phyloP scores from a whole-genome alignment of 768 basidiomycete genomes.

The Tylopilus vinaceipallidus region DNA sequence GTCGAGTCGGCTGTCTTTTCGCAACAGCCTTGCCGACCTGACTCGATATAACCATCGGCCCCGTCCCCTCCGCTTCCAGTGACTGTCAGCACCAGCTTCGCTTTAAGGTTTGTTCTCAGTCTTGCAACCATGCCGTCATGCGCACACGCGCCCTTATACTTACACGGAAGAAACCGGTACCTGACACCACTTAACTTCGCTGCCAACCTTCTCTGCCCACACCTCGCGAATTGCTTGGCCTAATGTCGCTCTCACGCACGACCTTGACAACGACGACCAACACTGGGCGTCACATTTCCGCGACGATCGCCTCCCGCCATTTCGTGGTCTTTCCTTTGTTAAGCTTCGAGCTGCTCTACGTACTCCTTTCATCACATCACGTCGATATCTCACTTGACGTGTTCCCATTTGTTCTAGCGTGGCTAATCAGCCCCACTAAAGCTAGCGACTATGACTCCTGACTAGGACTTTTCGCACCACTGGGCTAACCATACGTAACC shows the following conservation, averaged over 20 bases:
- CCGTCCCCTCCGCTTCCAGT: not conserved
- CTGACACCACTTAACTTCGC: conserved; percentile 1
- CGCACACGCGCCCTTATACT: not conserved
- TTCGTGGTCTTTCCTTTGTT: not conserved
- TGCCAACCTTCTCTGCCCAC: conserved; percentile 1
- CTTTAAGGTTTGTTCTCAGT: not conserved
- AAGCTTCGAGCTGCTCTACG: not conserved
- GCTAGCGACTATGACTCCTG: no score
- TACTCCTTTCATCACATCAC: no score
- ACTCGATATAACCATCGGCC: not conserved
- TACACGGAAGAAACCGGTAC: conserved; percentile 18
- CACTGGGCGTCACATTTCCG: conserved; percentile 14
- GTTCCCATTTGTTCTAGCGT: no score
- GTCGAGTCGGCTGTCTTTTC: not conserved
- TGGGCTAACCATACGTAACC: no score
- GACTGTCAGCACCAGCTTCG: not conserved
- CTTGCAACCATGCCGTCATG: conserved; percentile 3
- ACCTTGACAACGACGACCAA: conserved; percentile 13
- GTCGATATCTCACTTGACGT: no score
- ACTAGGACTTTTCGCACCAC: no score
- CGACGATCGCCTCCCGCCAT: conserved; percentile 14
- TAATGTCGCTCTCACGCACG: conserved; percentile 4
- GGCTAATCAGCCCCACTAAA: no score
- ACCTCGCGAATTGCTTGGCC: not conserved
- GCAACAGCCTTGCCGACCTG: not conserved